These are phyloP conservation scores for Polygonum maritimum DNA, from an alignment of 148 eudicot species.

Conservation along the genomic window DNA sequence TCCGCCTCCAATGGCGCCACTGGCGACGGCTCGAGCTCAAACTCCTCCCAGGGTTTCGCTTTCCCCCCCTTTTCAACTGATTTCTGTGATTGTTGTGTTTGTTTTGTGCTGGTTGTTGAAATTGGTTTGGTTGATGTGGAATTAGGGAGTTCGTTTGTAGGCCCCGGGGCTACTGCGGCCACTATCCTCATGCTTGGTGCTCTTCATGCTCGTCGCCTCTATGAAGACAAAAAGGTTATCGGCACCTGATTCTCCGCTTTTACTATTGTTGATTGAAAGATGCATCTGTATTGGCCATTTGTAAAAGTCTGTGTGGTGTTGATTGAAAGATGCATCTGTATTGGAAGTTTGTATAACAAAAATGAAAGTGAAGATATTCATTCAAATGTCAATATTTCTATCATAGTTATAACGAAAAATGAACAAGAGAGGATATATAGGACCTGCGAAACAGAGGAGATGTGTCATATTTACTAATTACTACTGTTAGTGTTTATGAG, in stretches of 20 bases:
- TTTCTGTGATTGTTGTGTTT: not conserved
- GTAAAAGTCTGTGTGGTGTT: not conserved
- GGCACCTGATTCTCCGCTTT: not conserved
- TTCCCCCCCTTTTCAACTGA: not conserved
- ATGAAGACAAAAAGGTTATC: constrained; percentile 66
- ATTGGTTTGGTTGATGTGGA: not conserved
- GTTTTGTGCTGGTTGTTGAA: not conserved
- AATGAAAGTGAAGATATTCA: not conserved
- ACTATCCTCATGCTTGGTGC: constrained; percentile 87
- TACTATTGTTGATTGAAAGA: not conserved
- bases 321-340: not conserved
- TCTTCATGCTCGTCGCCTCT: constrained; percentile 89
- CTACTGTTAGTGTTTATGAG: not conserved
- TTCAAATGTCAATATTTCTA: not conserved
- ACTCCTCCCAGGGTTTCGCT: not conserved
- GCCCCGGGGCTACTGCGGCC: constrained; percentile 90
- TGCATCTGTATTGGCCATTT: not conserved
- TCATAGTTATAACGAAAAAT: too few relatives aligned
- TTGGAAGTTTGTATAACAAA: not conserved
- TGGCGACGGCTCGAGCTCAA: not conserved
- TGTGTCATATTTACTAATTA: not conserved
- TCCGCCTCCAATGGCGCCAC: constrained; percentile 8
- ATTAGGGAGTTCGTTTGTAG: constrained; percentile 56
- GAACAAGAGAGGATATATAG: too few relatives aligned
- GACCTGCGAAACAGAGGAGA: too few relatives aligned